A percentile compares a stretch with the other conserved stretches of the same genome.
These are phyloP conservation scores for Aspergillus proliferans DNA, from an alignment of 2,329 filamentous ascomycete genomes.

Conservation along the genomic window DNA sequence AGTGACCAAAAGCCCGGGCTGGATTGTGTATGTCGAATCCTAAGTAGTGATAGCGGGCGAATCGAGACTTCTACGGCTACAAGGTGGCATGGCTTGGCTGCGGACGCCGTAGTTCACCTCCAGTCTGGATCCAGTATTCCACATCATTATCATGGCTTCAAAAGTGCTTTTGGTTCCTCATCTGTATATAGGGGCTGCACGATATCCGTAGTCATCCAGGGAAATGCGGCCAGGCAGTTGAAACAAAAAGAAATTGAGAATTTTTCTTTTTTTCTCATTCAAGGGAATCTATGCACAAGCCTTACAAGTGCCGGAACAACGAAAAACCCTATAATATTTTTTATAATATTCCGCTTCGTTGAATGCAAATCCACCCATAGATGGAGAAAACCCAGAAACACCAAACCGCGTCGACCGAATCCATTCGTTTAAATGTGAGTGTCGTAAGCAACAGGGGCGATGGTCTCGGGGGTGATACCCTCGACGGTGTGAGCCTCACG, in stretches of 20 bases:
- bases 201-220: neutral
- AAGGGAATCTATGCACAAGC: conserved; percentile 41
- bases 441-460: conserved; percentile 91
- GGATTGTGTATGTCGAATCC: no score
- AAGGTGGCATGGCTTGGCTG: no score
- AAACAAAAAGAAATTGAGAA: conserved; percentile 22
- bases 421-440: conserved; percentile 76
- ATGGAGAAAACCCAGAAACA: conserved; percentile 32
- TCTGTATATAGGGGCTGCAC: neutral
- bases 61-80: no score
- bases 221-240: neutral
- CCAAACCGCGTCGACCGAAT: conserved; percentile 32
- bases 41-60: no score
- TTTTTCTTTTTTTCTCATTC: conserved; percentile 37
- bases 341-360: conserved; percentile 28
- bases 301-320: conserved; percentile 28
- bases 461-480: conserved; percentile 83
- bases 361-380: conserved; percentile 31
- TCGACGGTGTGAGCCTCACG: conserved; percentile 74
- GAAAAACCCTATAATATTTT: conserved; percentile 24
- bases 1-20: no score
- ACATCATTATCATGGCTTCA: no score
- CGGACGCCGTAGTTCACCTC: no score
- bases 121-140: no score
- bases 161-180: no score